Percentiles rank a stretch among this genome's conserved stretches.
Evolutionary conservation across 805 yeast genomes (phyloP).

Genomic region (Clavispora carvajalis): DNA sequence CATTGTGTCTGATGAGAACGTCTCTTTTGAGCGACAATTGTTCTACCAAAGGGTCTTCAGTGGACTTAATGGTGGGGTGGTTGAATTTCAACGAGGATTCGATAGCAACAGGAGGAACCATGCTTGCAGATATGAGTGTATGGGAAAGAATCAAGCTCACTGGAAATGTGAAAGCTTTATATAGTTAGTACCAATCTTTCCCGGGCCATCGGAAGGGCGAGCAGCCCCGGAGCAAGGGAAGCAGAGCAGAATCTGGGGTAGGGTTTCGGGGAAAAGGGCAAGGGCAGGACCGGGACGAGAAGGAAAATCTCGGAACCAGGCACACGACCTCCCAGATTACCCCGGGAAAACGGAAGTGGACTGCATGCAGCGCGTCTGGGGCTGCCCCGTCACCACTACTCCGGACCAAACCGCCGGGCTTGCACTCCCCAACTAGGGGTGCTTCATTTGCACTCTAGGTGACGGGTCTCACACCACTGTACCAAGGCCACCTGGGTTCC

Average conservation of each 20-base stretch:
- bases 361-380: background rate
- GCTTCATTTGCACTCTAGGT: too few species aligned
- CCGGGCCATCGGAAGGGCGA: conserved; percentile 5
- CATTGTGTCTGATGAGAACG: conserved; percentile 76
- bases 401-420: background rate
- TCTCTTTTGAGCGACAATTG: conserved; percentile 50
- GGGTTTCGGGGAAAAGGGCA: background rate
- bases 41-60: conserved; percentile 37
- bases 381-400: background rate
- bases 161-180: too few species aligned
- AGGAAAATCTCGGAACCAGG: conserved; percentile 2
- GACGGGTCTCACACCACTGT: too few species aligned
- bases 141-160: too few species aligned
- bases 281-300: conserved; percentile 1
- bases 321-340: background rate
- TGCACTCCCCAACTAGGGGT: background rate
- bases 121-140: too few species aligned
- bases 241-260: conserved; percentile 1
- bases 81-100: conserved; percentile 41
- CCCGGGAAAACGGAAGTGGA: background rate
- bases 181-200: background rate
- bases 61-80: conserved; percentile 33
- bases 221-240: conserved; percentile 18
- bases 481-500: too few species aligned
- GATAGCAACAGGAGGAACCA: conserved; percentile 43